Evolutionary conservation across 495 filamentous ascomycete species (phyloP), one percentile per base, ranked within the genome.

Genomic region (Cercophora samala): DNA sequence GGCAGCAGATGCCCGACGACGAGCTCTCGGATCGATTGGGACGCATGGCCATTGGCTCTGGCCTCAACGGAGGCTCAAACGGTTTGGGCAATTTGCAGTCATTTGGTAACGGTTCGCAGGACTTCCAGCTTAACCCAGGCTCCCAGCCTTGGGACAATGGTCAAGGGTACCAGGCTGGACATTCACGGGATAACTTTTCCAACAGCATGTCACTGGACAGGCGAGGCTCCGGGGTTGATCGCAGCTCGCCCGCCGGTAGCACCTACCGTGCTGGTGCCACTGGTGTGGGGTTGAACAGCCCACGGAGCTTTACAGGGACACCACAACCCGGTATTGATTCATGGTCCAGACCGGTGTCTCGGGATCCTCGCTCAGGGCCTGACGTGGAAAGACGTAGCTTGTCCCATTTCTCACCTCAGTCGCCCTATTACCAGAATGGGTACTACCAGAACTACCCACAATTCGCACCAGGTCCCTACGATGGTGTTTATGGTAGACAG

Each of bases 261-360:
- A 82, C 85, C 23, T 77, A 82, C 54, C 85, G 85, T 6, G 77
- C 77, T 1, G 32, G 51, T 23, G 37, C 37, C 3, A 32, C 46
- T 21, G 63, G 26, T 8, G 18, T 29, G 21, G 81, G 77, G 55
- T 68, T 88, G 60, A 84, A 83, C 58, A 88, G 85, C 69, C 82
- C 89, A 1, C 84, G 88, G 64, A 88, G 86, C 69, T 78, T 83
- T 18, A 77, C 78, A 0, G 80, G 82, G 13, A 84, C 80, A 53
- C 83, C 84, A 2, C 81, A 86, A 51, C 74, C 74, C 1, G 72
- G 72, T 26, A 64, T 70, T 5, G 77, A 81, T 11, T 77, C 69
- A 9, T 82, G 79, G 79, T 69, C 68, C 19, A 72, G 74, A 32
- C 76, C 79, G 11, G 60, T 67, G 0, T 76, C 79, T n/a, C 74